Conservation (phyloP, 306 rosid species). For the Citrullus amarus region DNA sequence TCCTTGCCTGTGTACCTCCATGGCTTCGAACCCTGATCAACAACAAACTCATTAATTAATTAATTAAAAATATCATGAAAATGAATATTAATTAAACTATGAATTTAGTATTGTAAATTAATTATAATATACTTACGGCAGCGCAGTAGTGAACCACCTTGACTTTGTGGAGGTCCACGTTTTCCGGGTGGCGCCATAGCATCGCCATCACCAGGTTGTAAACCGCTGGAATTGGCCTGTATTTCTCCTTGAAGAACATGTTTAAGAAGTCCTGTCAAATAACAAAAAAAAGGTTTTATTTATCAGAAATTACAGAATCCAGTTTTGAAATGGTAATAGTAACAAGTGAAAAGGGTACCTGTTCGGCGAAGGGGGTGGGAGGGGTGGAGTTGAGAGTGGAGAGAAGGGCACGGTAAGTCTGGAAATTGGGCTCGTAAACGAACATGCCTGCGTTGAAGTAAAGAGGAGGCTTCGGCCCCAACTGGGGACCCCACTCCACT, state of each 20-base stretch:
- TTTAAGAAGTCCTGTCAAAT: conserved; percentile 53
- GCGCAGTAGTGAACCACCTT: conserved; percentile 86
- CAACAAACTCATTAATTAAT: too few relatives aligned
- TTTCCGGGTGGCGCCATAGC: conserved; percentile 82
- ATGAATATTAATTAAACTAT: too few relatives aligned
- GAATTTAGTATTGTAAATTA: too few relatives aligned
- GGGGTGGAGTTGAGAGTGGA: conserved; percentile 18
- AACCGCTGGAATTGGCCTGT: conserved; percentile 40
- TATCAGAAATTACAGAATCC: too few relatives aligned
- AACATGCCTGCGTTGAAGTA: conserved; percentile 88
- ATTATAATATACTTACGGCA: conserved; percentile 25
- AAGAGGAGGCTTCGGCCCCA: conserved; percentile 57
- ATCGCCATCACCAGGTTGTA: conserved; percentile 67
- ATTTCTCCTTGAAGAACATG: conserved; percentile 43
- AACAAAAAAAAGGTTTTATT: too few relatives aligned
- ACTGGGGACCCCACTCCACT: conserved; percentile 37
- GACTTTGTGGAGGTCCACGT: conserved; percentile 41
- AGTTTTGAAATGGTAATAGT: too few relatives aligned
- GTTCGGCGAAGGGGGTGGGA: conserved; percentile 75
- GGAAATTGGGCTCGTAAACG: conserved; percentile 42
- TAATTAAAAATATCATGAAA: too few relatives aligned
- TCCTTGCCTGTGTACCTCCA: conserved; percentile 81
- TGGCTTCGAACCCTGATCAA: conserved; percentile 67
- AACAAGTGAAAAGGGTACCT: background rate
- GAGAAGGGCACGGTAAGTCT: conserved; percentile 41